Percentiles rank a stretch among this genome's conserved stretches.
phyloP scores from a whole-genome alignment of 108 stramenopile genomes.

The Epithemia pelagica region DNA sequence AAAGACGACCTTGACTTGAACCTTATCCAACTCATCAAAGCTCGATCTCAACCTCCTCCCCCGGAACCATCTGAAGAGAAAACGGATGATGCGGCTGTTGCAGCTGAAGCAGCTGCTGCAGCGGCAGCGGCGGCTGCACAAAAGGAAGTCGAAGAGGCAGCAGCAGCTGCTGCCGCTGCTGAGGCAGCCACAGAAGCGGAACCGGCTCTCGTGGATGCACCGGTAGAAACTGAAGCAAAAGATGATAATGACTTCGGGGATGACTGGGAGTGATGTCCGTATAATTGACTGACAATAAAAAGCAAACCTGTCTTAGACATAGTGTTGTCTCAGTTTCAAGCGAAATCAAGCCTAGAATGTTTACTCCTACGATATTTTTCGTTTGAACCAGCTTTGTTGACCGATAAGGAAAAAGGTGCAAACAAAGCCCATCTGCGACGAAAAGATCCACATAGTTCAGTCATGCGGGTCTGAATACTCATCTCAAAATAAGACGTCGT shows the following conservation, averaged over 20 bases:
- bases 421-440: too few species aligned
- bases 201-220: not conserved
- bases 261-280: constrained; percentile 1
- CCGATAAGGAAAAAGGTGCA: too few species aligned
- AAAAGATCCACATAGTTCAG: too few species aligned
- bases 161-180: constrained; percentile 15
- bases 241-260: constrained; percentile 1
- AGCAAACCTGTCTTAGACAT: too few species aligned
- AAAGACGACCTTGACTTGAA: constrained; percentile 87
- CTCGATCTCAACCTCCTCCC: constrained; percentile 25
- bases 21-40: constrained; percentile 79
- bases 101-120: constrained; percentile 8
- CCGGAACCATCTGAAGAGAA: constrained; percentile 11
- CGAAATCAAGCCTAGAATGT: too few species aligned
- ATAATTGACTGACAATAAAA: too few species aligned
- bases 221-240: not conserved
- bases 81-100: not conserved
- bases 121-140: constrained; percentile 10
- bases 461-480: too few species aligned
- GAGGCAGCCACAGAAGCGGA: constrained; percentile 1
- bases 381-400: too few species aligned
- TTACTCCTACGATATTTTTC: too few species aligned
- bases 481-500: too few species aligned
- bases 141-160: constrained; percentile 14
- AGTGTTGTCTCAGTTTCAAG: too few species aligned